Conservation (phyloP, 352 stramenopile species). For the Phytophthora lateralis region DNA sequence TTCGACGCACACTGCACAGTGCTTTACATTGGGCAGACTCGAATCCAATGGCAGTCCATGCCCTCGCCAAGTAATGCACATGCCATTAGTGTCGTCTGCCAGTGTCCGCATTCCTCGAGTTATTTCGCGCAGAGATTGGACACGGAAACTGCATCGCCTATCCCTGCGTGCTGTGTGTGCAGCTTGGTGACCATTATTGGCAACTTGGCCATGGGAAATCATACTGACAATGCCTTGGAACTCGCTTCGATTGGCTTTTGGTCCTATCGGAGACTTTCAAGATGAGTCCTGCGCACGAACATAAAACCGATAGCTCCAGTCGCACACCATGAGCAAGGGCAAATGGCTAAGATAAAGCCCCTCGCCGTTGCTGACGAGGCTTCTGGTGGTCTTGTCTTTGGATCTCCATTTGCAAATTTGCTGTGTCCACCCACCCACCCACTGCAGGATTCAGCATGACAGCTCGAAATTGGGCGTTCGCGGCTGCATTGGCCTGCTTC, state of each 20-base stretch:
- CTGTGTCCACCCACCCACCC: too few relatives aligned
- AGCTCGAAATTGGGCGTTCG: slow-evolving; percentile 4
- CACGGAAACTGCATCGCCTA: slow-evolving; percentile 2
- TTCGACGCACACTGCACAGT: slow-evolving; percentile 1
- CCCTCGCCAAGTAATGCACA: slow-evolving; percentile 3
- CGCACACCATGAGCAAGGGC: slow-evolving; percentile 7
- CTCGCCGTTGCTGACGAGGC: not conserved
- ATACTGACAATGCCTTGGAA: slow-evolving; percentile 20
- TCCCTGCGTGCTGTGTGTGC: slow-evolving; percentile 1
- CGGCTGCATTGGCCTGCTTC: not conserved
- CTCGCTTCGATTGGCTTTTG: slow-evolving; percentile 18
- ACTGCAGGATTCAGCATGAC: slow-evolving; percentile 5
- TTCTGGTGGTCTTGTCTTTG: slow-evolving; percentile 20
- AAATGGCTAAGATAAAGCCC: not conserved
- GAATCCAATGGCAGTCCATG: slow-evolving; percentile 9
- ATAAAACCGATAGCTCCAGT: slow-evolving; percentile 17
- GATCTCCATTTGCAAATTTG: slow-evolving; percentile 20
- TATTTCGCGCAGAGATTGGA: slow-evolving; percentile 23
- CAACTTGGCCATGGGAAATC: not conserved
- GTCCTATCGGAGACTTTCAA: slow-evolving; percentile 14
- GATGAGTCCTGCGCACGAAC: slow-evolving; percentile 2
- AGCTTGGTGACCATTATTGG: not conserved
- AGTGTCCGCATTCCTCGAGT: slow-evolving; percentile 9
- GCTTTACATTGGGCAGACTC: not conserved
- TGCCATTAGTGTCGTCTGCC: not conserved